Conservation (phyloP, 345 rosid genomes). For the Mangifera indica region DNA sequence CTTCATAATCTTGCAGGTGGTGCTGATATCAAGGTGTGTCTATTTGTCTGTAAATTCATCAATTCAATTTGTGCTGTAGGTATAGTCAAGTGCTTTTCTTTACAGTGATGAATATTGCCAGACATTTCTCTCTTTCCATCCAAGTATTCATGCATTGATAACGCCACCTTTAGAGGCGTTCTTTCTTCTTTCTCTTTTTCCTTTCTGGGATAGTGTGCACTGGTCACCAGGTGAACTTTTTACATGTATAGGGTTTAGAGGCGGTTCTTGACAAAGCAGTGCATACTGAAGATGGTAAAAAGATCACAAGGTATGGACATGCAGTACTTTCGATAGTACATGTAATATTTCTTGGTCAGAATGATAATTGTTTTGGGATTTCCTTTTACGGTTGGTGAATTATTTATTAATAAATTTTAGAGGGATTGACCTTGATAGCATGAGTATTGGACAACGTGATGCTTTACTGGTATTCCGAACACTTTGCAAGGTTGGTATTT, state of each 20-base stretch:
- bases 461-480: constrained; percentile 94
- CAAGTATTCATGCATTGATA: background rate
- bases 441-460: constrained; percentile 93
- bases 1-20: constrained; percentile 93
- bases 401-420: constrained; percentile 32
- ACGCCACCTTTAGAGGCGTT: background rate
- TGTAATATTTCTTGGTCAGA: constrained; percentile 16
- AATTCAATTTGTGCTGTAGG: background rate
- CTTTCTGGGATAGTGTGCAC: background rate
- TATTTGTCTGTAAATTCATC: background rate
- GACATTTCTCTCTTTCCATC: no score
- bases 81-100: background rate
- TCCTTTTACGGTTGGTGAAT: constrained; percentile 14
- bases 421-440: constrained; percentile 92
- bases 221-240: constrained; percentile 16
- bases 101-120: background rate
- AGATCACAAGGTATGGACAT: constrained; percentile 66
- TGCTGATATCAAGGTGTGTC: constrained; percentile 90
- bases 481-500: constrained; percentile 85
- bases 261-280: constrained; percentile 98
- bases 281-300: constrained; percentile 94
- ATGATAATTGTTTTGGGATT: constrained; percentile 9
- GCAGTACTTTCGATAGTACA: background rate
- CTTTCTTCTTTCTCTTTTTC: constrained; percentile 6
- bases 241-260: constrained; percentile 72